phyloP scores from a whole-genome alignment of 148 eudicot species.

The Vaccinium myrtillus region DNA sequence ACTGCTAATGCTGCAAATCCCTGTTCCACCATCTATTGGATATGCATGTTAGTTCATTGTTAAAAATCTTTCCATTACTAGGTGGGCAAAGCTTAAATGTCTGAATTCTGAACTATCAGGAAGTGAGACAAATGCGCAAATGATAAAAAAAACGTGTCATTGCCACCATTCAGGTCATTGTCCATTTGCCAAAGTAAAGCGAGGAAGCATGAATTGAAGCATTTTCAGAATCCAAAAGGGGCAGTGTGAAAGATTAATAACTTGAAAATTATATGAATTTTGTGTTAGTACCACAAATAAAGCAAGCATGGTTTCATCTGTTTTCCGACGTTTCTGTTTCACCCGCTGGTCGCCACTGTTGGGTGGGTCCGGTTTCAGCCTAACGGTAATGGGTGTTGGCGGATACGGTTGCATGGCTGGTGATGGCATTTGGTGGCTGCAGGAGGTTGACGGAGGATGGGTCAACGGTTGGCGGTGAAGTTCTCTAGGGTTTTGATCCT shows the following conservation, averaged over 20 bases:
- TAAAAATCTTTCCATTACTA: not conserved
- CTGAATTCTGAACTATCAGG: not conserved
- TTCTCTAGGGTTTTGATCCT: too few species aligned
- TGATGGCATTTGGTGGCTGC: too few species aligned
- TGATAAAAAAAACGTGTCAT: not conserved
- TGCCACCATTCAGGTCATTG: not conserved
- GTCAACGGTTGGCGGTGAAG: too few species aligned
- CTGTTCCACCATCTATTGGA: constrained; percentile 49
- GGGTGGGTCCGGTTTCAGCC: too few species aligned
- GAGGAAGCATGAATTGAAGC: not conserved
- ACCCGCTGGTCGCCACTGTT: too few species aligned
- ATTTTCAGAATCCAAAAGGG: not conserved
- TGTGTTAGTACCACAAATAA: not conserved
- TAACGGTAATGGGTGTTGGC: too few species aligned
- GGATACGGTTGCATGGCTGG: too few species aligned
- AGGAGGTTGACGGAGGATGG: too few species aligned
- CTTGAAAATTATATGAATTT: not conserved
- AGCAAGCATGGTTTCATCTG: not conserved
- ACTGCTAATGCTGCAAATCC: constrained; percentile 69
- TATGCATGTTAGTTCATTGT: constrained; percentile 4
- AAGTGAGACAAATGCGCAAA: not conserved
- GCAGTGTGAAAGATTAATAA: not conserved
- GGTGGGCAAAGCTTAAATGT: too few species aligned
- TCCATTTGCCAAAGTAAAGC: not conserved
- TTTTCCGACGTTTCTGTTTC: too few species aligned